Conservation (phyloP, 2,329 filamentous ascomycete genomes). For the Davidsoniella virescens region DNA sequence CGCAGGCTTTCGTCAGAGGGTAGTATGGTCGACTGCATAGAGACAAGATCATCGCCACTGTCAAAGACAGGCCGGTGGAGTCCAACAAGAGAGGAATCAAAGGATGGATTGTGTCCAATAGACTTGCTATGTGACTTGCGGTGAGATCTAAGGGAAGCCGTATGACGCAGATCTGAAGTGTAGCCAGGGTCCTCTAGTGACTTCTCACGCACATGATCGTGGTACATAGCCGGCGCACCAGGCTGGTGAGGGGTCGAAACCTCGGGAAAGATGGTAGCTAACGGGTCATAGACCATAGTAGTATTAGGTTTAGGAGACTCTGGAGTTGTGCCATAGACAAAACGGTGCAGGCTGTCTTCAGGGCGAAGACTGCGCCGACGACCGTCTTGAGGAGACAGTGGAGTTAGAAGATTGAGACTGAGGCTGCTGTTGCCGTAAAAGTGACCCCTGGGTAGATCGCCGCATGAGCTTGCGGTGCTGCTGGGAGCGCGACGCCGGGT, state of each 20-base stretch:
- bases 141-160: conserved; percentile 10
- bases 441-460: conserved; percentile 29
- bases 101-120: background rate
- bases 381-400: conserved; percentile 26
- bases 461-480: conserved; percentile 47
- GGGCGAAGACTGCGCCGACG: conserved; percentile 37
- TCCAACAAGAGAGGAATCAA: background rate
- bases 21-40: background rate
- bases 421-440: conserved; percentile 1
- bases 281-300: conserved; percentile 23
- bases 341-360: conserved; percentile 20
- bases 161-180: conserved; percentile 8
- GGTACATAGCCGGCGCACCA: conserved; percentile 9
- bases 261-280: conserved; percentile 24
- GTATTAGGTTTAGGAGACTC: conserved; percentile 15
- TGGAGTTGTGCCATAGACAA: conserved; percentile 12
- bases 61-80: conserved; percentile 12
- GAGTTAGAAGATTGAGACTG: conserved; percentile 26
- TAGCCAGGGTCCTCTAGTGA: conserved; percentile 10
- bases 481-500: conserved; percentile 42
- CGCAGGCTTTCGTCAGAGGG: background rate
- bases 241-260: conserved; percentile 8
- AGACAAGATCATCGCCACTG: conserved; percentile 8
- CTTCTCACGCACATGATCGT: conserved; percentile 11
- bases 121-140: conserved; percentile 12